Evolutionary conservation across 2,329 filamentous ascomycete species (phyloP), one percentile per base, ranked within the genome.

Genomic region (Arthrobotrys conoides): DNA sequence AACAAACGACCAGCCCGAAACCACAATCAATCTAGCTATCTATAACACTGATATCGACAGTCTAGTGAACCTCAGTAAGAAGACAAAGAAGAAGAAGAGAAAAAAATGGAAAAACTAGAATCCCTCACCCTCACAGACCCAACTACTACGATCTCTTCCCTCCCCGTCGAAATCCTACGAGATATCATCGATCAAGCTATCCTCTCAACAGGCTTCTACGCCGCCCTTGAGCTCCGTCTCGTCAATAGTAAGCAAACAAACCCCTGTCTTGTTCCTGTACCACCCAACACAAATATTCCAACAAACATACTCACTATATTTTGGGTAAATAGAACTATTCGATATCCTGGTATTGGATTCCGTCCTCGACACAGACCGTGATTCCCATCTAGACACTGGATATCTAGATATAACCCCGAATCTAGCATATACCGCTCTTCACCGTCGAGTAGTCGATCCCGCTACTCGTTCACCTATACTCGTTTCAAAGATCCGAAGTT

Each of bases 121-220:
- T 75, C 64, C 36, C 55, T 75, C n/a, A 75, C 44, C 30, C 24
- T 75, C 8, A 49, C 38, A 10, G 64, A 75, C 18, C n/a, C 59
- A 4, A 3, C 48, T 0, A 30, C 14, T 5, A n/a, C 20, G n/a
- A 14, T 77, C 24, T 27, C 18, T 5, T 30, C 59, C 33, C 30
- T 77, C 2, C 72, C 72, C n/a, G 44, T 77, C 57, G 72, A 77
- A 46, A 66, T 77, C 27, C 22, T 77, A 8, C 49, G 72, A 6
- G 33, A 20, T 18, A 67, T 77, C 49, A 53, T 77, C 57, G 49
- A 77, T 22, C 59, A 66, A 24, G 66, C 61, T 33, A 46, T 77
- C n/a, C 30, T 71, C 8, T 61, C 72, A 9, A 71, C 66, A 8
- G 57, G 66, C 14, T 67, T 77, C 46, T 77, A 77, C 18, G 66